phyloP scores from a whole-genome alignment of 441 rosid genomes.

The Gossypium schwendimanii region DNA sequence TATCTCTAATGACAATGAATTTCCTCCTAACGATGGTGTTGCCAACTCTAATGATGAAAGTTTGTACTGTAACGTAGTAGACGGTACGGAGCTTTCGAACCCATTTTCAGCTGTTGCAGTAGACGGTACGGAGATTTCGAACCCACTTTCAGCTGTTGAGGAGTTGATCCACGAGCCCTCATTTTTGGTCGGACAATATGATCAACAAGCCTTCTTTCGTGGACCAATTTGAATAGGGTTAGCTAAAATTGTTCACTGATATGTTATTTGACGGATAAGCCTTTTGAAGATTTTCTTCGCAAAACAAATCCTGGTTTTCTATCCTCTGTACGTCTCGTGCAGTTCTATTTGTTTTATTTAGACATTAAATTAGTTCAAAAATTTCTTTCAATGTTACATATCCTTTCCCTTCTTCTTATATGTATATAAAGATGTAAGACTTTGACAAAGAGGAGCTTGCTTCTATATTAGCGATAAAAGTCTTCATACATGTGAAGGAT shows the following conservation, averaged over 20 bases:
- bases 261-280: not conserved
- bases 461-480: not conserved
- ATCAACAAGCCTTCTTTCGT: no score
- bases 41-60: not conserved
- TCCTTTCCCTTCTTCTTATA: not conserved
- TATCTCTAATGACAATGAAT: not conserved
- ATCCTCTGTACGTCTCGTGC: not conserved
- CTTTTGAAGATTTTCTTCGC: not conserved
- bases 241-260: no score
- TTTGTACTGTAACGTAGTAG: not conserved
- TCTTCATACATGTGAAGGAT: not conserved
- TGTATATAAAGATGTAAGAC: not conserved
- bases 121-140: not conserved
- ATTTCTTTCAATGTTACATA: not conserved
- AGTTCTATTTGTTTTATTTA: not conserved
- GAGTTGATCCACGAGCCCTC: constrained; percentile 14
- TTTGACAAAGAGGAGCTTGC: not conserved
- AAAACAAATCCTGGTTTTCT: not conserved
- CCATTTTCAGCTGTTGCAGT: constrained; percentile 1
- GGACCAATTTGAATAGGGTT: no score
- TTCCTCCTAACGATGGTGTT: not conserved
- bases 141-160: constrained; percentile 2
- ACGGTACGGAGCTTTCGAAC: not conserved
- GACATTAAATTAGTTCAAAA: not conserved
- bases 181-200: not conserved